Evolutionary conservation across 176 grass and related monocot species (phyloP).

Genomic region (Avena sativa): DNA sequence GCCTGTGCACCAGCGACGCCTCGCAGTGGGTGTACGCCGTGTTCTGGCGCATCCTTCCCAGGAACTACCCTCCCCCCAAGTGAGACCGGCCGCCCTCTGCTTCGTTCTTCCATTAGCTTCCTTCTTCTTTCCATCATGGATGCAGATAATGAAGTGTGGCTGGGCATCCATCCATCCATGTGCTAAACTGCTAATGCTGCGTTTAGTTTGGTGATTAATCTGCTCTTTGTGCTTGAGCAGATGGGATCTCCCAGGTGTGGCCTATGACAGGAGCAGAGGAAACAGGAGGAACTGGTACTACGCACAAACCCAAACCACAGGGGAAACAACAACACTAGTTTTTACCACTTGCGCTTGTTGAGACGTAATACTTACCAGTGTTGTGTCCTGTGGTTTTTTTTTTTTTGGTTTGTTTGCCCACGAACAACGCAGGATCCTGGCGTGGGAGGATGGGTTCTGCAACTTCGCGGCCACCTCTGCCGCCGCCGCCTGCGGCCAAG

Average conservation of each 20-base stretch:
- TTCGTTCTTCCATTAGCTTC: too few relatives aligned
- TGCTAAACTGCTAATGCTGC: background rate
- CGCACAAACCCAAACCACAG: background rate
- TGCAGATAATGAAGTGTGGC: too few relatives aligned
- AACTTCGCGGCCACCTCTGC: conserved; percentile 78
- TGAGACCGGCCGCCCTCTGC: background rate
- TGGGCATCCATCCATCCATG: too few relatives aligned
- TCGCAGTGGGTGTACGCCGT: conserved; percentile 91
- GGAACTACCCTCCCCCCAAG: conserved; percentile 94
- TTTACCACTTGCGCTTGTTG: background rate
- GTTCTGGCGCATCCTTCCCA: conserved; percentile 89
- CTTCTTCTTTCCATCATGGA: background rate
- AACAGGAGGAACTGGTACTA: conserved; percentile 96
- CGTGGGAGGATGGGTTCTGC: conserved; percentile 99
- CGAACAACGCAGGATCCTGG: conserved; percentile 73
- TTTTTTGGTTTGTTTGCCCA: background rate
- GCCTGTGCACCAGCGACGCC: conserved; percentile 72
- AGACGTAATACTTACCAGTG: background rate
- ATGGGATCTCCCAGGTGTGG: conserved; percentile 91
- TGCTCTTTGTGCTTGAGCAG: conserved; percentile 35
- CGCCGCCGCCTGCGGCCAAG: conserved; percentile 52
- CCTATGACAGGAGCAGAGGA: conserved; percentile 89
- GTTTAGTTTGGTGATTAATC: background rate
- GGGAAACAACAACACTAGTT: background rate
- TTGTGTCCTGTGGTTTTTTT: background rate